Evolutionary conservation across 495 filamentous ascomycete genomes (phyloP).

Genomic region (Pseudoneurospora amorphoporcata): DNA sequence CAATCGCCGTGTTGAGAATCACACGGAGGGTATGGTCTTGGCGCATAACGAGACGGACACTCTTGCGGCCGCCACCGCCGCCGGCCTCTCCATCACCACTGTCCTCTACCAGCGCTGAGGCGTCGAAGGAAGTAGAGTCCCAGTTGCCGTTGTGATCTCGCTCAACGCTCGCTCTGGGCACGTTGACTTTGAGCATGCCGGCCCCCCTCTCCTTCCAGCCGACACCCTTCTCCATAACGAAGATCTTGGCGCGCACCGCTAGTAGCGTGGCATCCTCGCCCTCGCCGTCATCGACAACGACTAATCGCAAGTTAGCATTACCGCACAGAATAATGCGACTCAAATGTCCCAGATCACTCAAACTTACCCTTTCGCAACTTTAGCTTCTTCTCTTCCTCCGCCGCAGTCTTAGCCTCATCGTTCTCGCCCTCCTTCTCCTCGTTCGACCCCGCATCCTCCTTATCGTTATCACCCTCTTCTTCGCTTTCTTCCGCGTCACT

Average conservation of each 20-base stretch:
- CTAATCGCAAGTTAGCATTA: conserved; percentile 20
- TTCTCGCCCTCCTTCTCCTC: conserved; percentile 41
- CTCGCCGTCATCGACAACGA: conserved; percentile 52
- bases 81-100: conserved; percentile 24
- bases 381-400: conserved; percentile 53
- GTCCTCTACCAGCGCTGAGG: conserved; percentile 36
- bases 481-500: conserved; percentile 45
- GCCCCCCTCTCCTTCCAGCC: conserved; percentile 79
- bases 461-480: conserved; percentile 25
- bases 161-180: conserved; percentile 38
- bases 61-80: conserved; percentile 9
- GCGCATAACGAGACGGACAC: conserved; percentile 70
- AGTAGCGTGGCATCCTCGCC: conserved; percentile 63
- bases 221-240: conserved; percentile 52
- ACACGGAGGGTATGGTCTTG: conserved; percentile 78
- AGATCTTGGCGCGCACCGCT: conserved; percentile 64
- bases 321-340: conserved; percentile 5
- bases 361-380: conserved; percentile 56
- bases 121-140: conserved; percentile 36
- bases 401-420: conserved; percentile 28
- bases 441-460: conserved; percentile 13
- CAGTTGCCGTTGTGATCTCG: conserved; percentile 35
- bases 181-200: conserved; percentile 77
- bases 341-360: neutral
- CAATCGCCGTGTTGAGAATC: conserved; percentile 71